Conservation (phyloP, 371 early-diverging fungal species). For the Syncephalastrum monosporum region DNA sequence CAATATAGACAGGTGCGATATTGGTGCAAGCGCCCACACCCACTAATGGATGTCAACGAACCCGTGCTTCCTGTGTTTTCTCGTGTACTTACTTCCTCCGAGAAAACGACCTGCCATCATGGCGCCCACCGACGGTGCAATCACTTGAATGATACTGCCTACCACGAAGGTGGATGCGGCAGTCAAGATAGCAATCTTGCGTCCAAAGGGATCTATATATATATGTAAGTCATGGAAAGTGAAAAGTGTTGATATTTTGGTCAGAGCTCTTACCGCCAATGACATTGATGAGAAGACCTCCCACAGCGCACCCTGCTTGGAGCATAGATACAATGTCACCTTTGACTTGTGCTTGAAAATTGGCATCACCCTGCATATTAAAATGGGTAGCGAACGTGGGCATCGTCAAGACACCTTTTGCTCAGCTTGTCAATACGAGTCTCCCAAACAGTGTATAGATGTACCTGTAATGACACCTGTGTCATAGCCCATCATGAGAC, state of each 20-base stretch:
- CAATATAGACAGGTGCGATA: constrained; percentile 49
- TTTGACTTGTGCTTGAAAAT: constrained; percentile 27
- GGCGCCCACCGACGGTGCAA: constrained; percentile 29
- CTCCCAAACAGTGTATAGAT: neutral
- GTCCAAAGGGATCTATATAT: constrained; percentile 35
- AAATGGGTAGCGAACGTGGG: constrained; percentile 38
- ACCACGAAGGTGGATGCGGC: constrained; percentile 29
- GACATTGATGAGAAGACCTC: constrained; percentile 42
- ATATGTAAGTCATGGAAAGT: too few species aligned
- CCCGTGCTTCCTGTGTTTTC: neutral
- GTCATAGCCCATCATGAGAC: constrained; percentile 50
- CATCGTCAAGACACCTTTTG: constrained; percentile 40
- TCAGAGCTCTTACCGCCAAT: constrained; percentile 28
- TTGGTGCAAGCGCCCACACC: constrained; percentile 43
- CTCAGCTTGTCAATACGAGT: neutral
- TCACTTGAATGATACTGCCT: constrained; percentile 39
- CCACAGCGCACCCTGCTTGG: constrained; percentile 45
- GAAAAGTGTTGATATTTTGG: neutral
- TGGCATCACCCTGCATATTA: constrained; percentile 26
- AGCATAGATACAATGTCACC: constrained; percentile 43
- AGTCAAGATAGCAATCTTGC: constrained; percentile 36
- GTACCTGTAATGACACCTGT: constrained; percentile 30
- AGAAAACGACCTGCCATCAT: constrained; percentile 49
- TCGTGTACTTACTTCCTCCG: constrained; percentile 33
- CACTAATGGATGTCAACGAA: constrained; percentile 14